These are phyloP conservation scores for Clavaria fumosa DNA, from an alignment of 768 basidiomycete species.

Conservation along the genomic window DNA sequence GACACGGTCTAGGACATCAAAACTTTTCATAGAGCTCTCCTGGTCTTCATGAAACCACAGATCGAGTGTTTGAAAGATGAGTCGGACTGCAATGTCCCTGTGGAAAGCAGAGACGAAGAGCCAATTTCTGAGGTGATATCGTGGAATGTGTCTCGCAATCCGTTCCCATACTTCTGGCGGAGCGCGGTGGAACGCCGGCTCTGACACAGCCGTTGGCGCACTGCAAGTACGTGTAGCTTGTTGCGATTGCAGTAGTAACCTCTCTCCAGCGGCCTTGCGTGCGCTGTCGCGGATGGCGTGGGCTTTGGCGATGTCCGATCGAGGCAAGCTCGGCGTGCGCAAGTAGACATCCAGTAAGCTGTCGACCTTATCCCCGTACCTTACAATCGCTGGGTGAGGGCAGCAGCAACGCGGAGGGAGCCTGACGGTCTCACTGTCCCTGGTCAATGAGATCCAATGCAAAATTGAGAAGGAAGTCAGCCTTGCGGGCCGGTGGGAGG, in stretches of 20 bases:
- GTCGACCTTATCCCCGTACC: constrained; percentile 51
- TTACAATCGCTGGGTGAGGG: constrained; percentile 13
- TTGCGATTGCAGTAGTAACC: constrained; percentile 39
- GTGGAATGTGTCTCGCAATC: constrained; percentile 44
- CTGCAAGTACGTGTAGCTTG: constrained; percentile 45
- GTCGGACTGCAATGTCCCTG: constrained; percentile 45
- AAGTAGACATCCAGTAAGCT: constrained; percentile 53
- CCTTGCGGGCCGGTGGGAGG: constrained; percentile 28
- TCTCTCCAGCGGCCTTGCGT: constrained; percentile 38
- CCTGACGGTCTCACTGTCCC: constrained; percentile 26
- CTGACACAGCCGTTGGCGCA: too few species aligned
- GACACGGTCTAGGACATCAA: constrained; percentile 54
- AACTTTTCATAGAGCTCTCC: constrained; percentile 41
- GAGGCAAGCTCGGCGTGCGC: constrained; percentile 39
- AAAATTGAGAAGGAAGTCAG: constrained; percentile 35
- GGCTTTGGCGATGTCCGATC: constrained; percentile 35
- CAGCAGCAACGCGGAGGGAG: constrained; percentile 1
- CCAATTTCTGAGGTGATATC: constrained; percentile 56
- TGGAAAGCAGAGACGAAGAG: constrained; percentile 49
- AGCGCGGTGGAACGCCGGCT: constrained; percentile 44
- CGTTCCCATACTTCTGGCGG: constrained; percentile 57
- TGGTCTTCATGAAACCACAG: constrained; percentile 53
- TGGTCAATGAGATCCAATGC: constrained; percentile 32
- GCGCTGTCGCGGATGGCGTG: constrained; percentile 45
- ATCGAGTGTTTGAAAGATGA: constrained; percentile 53